phyloP scores from a whole-genome alignment of 139 green algal species.

The Chloropicon primus region DNA sequence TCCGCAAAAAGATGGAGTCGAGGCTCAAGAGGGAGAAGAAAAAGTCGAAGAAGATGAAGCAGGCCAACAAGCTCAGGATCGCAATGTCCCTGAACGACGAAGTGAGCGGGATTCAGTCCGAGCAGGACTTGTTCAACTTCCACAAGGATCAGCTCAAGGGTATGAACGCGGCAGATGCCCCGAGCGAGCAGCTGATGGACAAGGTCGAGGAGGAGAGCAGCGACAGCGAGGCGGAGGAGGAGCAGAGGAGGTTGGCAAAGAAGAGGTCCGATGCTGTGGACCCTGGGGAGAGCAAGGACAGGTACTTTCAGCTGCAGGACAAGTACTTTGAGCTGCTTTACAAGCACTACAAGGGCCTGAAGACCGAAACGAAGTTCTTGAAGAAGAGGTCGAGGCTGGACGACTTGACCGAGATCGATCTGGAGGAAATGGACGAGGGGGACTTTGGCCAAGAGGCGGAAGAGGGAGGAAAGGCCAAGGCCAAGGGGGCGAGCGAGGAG shows the following conservation, averaged over 20 bases:
- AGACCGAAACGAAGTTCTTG: background rate
- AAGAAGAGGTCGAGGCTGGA: constrained; percentile 2
- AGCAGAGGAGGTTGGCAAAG: constrained; percentile 12
- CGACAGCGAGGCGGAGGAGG: background rate
- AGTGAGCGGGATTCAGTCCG: background rate
- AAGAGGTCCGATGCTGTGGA: background rate
- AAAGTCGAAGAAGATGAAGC: constrained; percentile 42
- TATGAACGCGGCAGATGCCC: background rate
- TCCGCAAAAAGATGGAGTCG: constrained; percentile 49
- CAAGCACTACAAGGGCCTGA: constrained; percentile 4
- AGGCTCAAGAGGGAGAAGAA: constrained; percentile 23
- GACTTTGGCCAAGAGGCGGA: constrained; percentile 12
- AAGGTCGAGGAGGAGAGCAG: constrained; percentile 18
- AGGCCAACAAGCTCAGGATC: constrained; percentile 26
- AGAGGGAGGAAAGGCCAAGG: background rate
- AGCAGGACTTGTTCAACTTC: background rate
- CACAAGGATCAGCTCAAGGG: constrained; percentile 19
- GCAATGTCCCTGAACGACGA: background rate
- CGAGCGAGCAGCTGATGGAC: constrained; percentile 12
- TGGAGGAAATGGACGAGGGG: constrained; percentile 10
- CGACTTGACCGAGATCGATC: constrained; percentile 6
- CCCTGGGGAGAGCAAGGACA: background rate
- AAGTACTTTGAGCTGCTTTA: constrained; percentile 9
- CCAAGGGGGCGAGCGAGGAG: constrained; percentile 4
- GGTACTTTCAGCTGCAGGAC: background rate